Percentiles rank a stretch among this genome's conserved stretches.
Evolutionary conservation across 2,329 filamentous ascomycete genomes (phyloP).

Genomic region (Fusarium sp.): DNA sequence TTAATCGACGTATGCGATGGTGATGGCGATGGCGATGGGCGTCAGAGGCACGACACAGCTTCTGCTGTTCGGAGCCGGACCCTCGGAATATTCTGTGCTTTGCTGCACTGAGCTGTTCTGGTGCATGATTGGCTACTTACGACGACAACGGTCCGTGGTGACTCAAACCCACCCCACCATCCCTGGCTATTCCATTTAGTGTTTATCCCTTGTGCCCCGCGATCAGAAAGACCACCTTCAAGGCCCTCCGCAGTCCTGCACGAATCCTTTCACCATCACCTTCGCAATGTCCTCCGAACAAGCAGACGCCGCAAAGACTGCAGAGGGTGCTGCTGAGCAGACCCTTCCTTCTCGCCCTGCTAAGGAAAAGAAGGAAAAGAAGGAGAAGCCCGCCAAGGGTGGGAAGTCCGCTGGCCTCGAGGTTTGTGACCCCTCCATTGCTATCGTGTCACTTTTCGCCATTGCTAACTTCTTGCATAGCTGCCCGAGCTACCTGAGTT

Average conservation of each 20-base stretch:
- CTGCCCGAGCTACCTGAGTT: slow-evolving; percentile 71
- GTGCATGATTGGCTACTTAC: too few species aligned
- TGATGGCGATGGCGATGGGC: slow-evolving; percentile 31
- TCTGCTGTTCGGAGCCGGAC: slow-evolving; percentile 31
- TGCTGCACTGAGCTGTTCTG: slow-evolving; percentile 14
- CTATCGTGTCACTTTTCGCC: slow-evolving; percentile 8
- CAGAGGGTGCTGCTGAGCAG: slow-evolving; percentile 48
- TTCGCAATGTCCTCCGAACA: slow-evolving; percentile 52
- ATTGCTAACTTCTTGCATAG: slow-evolving; percentile 42
- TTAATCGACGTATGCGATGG: slow-evolving; percentile 25
- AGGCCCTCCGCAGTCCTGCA: slow-evolving; percentile 41
- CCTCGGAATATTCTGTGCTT: slow-evolving; percentile 45
- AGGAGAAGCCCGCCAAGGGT: slow-evolving; percentile 56
- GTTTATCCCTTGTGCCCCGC: slow-evolving; percentile 47
- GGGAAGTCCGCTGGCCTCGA: slow-evolving; percentile 69
- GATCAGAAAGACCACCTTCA: slow-evolving; percentile 34
- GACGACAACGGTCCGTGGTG: slow-evolving; percentile 23
- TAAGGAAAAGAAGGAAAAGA: slow-evolving; percentile 52
- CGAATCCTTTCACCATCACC: slow-evolving; percentile 36
- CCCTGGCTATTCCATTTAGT: slow-evolving; percentile 1
- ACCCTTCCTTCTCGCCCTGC: slow-evolving; percentile 49
- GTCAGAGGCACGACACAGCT: slow-evolving; percentile 33
- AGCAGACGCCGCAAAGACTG: slow-evolving; percentile 48
- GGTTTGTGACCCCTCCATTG: slow-evolving; percentile 44
- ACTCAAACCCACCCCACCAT: slow-evolving; percentile 49